These are phyloP conservation scores for Phaeosphaeriaceae sp. DNA, from an alignment of 2,329 filamentous ascomycete genomes.

Conservation along the genomic window DNA sequence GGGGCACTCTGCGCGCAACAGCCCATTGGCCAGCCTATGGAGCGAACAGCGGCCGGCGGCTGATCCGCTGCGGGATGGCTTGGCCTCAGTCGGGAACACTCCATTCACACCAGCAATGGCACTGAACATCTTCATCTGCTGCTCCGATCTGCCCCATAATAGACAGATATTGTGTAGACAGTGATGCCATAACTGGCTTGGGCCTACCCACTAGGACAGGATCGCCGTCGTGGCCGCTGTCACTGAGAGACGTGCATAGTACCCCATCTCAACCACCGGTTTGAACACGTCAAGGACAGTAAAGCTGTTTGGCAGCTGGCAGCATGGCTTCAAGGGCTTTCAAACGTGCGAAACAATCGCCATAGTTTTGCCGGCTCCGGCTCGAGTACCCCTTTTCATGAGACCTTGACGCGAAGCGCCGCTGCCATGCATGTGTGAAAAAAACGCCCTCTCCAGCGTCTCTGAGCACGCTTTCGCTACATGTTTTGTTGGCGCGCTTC, in stretches of 20 bases:
- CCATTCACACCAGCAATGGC: slow-evolving; percentile 14
- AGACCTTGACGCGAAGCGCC: slow-evolving; percentile 29
- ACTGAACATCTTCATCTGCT: slow-evolving; percentile 20
- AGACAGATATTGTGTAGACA: slow-evolving; percentile 11
- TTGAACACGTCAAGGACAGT: not conserved
- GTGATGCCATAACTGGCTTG: slow-evolving; percentile 20
- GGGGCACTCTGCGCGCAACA: slow-evolving; percentile 14
- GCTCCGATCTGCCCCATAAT: slow-evolving; percentile 14
- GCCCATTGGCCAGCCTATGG: slow-evolving; percentile 19
- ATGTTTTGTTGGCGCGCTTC: slow-evolving; percentile 12
- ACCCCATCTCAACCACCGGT: not conserved
- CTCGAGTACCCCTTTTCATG: slow-evolving; percentile 29
- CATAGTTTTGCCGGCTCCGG: slow-evolving; percentile 25
- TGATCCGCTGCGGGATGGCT: slow-evolving; percentile 34
- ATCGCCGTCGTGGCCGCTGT: slow-evolving; percentile 7
- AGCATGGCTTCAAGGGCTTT: slow-evolving; percentile 8
- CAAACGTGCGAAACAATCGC: slow-evolving; percentile 17
- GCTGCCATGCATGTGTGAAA: slow-evolving; percentile 22
- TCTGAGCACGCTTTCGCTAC: slow-evolving; percentile 17
- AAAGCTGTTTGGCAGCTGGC: not conserved
- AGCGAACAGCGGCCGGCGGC: slow-evolving; percentile 27
- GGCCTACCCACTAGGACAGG: slow-evolving; percentile 21
- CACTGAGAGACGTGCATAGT: not conserved
- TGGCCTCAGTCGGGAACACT: slow-evolving; percentile 19
- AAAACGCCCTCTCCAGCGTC: slow-evolving; percentile 17